Conservation (phyloP, 441 rosid species). For the Jatropha podagrica region DNA sequence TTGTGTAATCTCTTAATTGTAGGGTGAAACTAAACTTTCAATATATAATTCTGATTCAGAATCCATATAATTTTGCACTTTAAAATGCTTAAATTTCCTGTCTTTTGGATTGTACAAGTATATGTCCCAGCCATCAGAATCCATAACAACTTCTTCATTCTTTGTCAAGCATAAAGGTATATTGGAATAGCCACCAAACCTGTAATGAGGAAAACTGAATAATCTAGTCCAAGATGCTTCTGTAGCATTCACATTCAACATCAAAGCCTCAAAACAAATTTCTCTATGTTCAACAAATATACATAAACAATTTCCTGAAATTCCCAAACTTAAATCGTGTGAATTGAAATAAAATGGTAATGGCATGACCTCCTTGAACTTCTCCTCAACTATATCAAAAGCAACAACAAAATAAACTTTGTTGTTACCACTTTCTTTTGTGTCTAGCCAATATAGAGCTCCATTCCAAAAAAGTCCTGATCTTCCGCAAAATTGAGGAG, state of each 20-base stretch:
- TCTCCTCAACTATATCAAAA: constrained; percentile 22
- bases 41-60: neutral
- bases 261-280: constrained; percentile 8
- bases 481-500: neutral
- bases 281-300: neutral
- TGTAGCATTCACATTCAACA: neutral
- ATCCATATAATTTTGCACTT: neutral
- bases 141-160: constrained; percentile 9
- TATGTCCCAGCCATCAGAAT: constrained; percentile 11
- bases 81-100: neutral
- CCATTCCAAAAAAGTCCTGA: constrained; percentile 16
- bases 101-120: constrained; percentile 7
- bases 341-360: neutral
- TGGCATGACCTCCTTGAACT: constrained; percentile 10
- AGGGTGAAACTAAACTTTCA: constrained; percentile 13
- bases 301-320: constrained; percentile 10
- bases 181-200: neutral
- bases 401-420: neutral
- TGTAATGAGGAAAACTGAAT: constrained; percentile 1
- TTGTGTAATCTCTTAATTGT: neutral
- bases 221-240: constrained; percentile 1
- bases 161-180: constrained; percentile 1
- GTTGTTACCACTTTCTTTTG: neutral
- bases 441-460: constrained; percentile 7
- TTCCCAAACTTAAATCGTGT: neutral